Evolutionary conservation across 306 rosid genomes (phyloP).

Genomic region (Prunus mongolica): DNA sequence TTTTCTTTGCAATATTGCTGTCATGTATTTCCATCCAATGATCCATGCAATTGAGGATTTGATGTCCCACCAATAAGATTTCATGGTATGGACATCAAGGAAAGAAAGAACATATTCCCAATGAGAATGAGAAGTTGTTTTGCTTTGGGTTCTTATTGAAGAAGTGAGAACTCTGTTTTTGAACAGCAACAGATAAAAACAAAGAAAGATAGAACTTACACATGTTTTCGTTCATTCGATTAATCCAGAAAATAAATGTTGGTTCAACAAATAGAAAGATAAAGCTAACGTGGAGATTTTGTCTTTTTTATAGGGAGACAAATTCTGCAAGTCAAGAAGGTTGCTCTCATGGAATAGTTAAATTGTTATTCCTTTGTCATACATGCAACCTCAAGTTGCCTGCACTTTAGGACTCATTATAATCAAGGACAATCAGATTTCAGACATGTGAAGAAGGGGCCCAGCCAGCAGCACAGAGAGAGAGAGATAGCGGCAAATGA

Average conservation of each 20-base stretch:
- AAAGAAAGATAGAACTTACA: background rate
- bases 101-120: background rate
- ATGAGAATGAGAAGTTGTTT: background rate
- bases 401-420: slow-evolving; percentile 24
- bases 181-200: background rate
- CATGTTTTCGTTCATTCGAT: background rate
- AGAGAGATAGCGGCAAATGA: background rate
- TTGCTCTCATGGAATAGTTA: slow-evolving; percentile 10
- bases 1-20: too few species aligned
- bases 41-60: background rate
- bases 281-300: slow-evolving; percentile 25
- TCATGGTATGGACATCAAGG: background rate
- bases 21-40: too few species aligned
- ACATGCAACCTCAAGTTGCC: slow-evolving; percentile 15
- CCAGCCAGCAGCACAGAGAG: slow-evolving; percentile 1
- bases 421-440: slow-evolving; percentile 7
- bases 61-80: background rate
- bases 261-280: slow-evolving; percentile 10
- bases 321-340: slow-evolving; percentile 43
- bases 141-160: too few species aligned
- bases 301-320: slow-evolving; percentile 30
- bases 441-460: slow-evolving; percentile 50
- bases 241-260: background rate
- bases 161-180: background rate
- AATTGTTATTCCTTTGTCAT: slow-evolving; percentile 21